Base-by-base conservation (phyloP, 2,329 filamentous ascomycete species). In the Periconia sp. region DNA sequence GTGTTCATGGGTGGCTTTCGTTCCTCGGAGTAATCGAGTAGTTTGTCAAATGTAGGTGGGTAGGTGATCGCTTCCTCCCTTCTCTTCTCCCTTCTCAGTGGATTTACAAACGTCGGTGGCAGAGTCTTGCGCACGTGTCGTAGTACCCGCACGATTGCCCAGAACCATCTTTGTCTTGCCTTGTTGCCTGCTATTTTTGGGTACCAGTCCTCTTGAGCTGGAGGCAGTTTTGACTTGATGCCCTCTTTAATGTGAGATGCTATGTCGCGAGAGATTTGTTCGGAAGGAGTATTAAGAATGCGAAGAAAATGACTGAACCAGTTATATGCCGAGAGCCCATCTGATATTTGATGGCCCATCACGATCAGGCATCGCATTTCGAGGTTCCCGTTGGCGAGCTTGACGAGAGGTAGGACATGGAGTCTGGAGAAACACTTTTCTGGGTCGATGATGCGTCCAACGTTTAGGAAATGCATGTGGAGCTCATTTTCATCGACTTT, bases 121-220 rank as follows among this genome's bases (percentile, higher is more conserved):
- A 72, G 57, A 1, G 68, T 63, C 32, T 61, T 71, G 5, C 69
- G 56, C 2, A 75, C 66, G 40, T 77, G 71, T 5, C 75, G 57
- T 12, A 77, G 61, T 6, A 77, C 66, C 15, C 73, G 61, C 7
- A 72, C 66, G 6, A 78, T 65, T 5, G 69, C 66, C 75, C 75
- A 78, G 51, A 74, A 76, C 74, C 75, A 78, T 34, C 74, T 62
- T 53, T 70, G 64, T 15, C 70, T 56, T 1, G 73, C 74, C 25
- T 40, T 40, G 16, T 50, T 71, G 22, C 73, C 72, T 1, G 56
- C 31, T 0, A 75, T 62, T 0, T 47, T 52, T 1, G 74, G 73
- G 35, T 77, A 78, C 1, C 76, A 46, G 15, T 74, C 73, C 59
- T 78, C 75, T 57, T 78, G 75, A 2, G 75, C 72, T 2, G 63